Evolutionary conservation across 306 rosid species (phyloP), one percentile per base, ranked within the genome.

Genomic region (Rosa multiflora): DNA sequence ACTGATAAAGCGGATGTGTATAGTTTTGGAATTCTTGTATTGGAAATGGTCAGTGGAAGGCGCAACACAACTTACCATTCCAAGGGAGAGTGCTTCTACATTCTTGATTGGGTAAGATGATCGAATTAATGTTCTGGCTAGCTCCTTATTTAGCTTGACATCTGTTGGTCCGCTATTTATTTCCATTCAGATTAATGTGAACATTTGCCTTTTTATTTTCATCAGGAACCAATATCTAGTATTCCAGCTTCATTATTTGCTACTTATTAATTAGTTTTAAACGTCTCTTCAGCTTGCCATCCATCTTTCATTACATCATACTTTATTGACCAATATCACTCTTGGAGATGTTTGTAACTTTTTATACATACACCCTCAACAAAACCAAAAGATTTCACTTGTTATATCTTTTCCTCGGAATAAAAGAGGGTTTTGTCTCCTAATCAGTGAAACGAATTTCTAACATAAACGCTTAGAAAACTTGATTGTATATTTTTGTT

Each of bases 1-100:
- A 89, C 93, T 0, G 86, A 92, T 59, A 94, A 91, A 78, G 93
- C 87, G 61, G 98, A 94, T 73, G 96, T 91, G 1, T 91, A 94
- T 72, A 94, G 96, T 75, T 92, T 92, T 55, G 95, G 92, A 21
- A 76, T 92, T 20, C 85, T 89, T 7, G 79, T 73, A 4, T 73
- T 88, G 69, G 94, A 93, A 78, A 84, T 87, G 43, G 75, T 87
- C 7, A 84, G 86, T 67, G 96, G 94, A 49, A 89, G 83, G 63
- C 75, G 84, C 86, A 91, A 88, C 85, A 83, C 88, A 47, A 86
- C 72, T 61, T 82, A 78, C 61, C 52, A 82, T 75, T 67, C 90
- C 37, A 75, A 69, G 20, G 78, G 43, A 1, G 49, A 46, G 3
- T 7, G 42, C 6, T 23, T 83, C 5, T 40, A 74, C 47, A 62